These are phyloP conservation scores for Alternaria dauci DNA, from an alignment of 2,329 filamentous ascomycete genomes.

Conservation along the genomic window DNA sequence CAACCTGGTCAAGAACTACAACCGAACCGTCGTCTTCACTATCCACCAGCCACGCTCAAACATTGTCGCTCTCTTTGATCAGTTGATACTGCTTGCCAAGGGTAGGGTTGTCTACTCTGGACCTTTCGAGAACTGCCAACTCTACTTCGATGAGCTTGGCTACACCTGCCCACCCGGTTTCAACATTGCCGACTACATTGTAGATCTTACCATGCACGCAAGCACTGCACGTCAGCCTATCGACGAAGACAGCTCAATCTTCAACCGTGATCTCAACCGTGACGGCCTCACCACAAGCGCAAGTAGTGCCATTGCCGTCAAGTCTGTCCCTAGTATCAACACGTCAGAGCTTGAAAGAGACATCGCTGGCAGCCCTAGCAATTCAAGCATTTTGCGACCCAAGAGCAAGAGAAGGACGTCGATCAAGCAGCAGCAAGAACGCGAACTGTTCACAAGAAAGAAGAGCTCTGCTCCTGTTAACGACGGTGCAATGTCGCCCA, in stretches of 20 bases:
- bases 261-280: constrained; percentile 68
- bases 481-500: constrained; percentile 64
- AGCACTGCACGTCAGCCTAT: constrained; percentile 64
- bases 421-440: constrained; percentile 84
- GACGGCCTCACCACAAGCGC: constrained; percentile 76
- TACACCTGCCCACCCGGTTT: constrained; percentile 95
- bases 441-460: constrained; percentile 87
- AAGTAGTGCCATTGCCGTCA: constrained; percentile 86
- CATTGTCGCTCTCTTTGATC: constrained; percentile 95
- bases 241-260: constrained; percentile 65
- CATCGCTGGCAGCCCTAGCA: constrained; percentile 65
- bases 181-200: constrained; percentile 97
- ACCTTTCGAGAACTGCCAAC: constrained; percentile 85
- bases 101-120: constrained; percentile 94
- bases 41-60: constrained; percentile 98
- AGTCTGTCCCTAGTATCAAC: constrained; percentile 87
- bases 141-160: constrained; percentile 90
- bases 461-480: constrained; percentile 64
- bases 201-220: constrained; percentile 97
- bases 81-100: constrained; percentile 87
- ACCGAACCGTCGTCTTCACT: constrained; percentile 96
- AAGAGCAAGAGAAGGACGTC: constrained; percentile 78
- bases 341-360: constrained; percentile 75
- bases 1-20: constrained; percentile 93
- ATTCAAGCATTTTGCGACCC: constrained; percentile 67